Conservation (phyloP, 345 rosid genomes). For the Aquilaria yunnanensis region DNA sequence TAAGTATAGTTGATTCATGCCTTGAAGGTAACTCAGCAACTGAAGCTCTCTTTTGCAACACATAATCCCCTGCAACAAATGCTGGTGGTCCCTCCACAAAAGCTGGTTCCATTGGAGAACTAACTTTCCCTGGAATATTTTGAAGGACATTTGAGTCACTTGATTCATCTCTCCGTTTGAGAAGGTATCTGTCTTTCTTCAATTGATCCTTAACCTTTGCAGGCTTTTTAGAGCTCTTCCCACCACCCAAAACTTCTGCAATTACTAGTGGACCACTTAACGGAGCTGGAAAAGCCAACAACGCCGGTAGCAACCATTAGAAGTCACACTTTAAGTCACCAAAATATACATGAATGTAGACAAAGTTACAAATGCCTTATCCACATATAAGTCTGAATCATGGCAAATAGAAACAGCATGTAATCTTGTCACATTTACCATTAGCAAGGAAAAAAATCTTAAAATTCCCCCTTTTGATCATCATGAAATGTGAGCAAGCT, state of each 20-base stretch:
- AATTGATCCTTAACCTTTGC: conserved; percentile 70
- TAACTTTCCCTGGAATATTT: conserved; percentile 36
- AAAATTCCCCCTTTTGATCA: no score
- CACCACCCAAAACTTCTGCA: conserved; percentile 71
- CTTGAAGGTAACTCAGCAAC: conserved; percentile 26
- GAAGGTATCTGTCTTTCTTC: conserved; percentile 71
- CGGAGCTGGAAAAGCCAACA: conserved; percentile 58
- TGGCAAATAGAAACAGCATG: no score
- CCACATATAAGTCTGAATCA: no score
- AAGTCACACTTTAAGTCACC: background rate
- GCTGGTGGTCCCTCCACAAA: conserved; percentile 36
- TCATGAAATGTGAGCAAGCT: no score
- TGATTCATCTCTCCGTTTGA: conserved; percentile 75
- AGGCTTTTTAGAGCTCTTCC: conserved; percentile 52
- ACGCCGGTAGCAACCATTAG: conserved; percentile 1
- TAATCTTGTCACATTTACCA: no score
- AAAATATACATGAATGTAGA: no score
- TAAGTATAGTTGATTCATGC: conserved; percentile 29
- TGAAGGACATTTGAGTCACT: conserved; percentile 24
- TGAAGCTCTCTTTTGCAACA: conserved; percentile 63
- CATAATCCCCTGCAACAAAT: conserved; percentile 43
- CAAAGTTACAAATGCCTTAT: no score
- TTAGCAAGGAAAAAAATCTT: no score
- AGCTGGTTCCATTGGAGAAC: conserved; percentile 25
- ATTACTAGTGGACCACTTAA: conserved; percentile 92